Evolutionary conservation across 2,329 filamentous ascomycete genomes (phyloP).

Genomic region (Boeremia lycopersici): DNA sequence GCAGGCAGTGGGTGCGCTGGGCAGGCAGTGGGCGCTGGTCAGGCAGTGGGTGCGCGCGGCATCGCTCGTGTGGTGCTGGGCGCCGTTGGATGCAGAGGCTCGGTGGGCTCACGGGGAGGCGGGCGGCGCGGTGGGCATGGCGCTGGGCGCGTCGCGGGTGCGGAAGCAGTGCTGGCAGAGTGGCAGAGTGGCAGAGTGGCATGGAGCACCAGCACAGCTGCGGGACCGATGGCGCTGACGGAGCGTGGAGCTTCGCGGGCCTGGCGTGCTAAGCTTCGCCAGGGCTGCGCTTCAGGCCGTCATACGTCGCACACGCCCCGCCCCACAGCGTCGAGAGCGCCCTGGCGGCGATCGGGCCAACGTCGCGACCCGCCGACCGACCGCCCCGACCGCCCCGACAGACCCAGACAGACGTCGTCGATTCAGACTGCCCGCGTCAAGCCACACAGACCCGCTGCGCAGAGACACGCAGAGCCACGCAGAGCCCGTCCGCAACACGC

Average conservation of each 20-base stretch:
- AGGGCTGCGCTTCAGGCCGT: not conserved
- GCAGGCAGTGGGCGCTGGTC: not conserved
- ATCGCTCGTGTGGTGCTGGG: slow-evolving; percentile 5
- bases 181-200: not conserved
- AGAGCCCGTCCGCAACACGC: not conserved
- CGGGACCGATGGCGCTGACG: slow-evolving; percentile 18
- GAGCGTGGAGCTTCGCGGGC: not conserved
- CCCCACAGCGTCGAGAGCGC: not conserved
- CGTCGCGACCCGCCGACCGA: too few relatives aligned
- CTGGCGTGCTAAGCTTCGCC: not conserved
- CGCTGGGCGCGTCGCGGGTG: not conserved
- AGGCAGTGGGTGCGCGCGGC: not conserved
- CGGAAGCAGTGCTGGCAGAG: not conserved
- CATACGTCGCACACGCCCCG: slow-evolving; percentile 5
- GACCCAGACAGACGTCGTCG: too few relatives aligned
- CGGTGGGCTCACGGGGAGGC: not conserved
- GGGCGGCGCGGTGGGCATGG: not conserved
- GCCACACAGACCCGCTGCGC: slow-evolving; percentile 3
- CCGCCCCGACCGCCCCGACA: too few relatives aligned
- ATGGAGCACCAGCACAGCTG: not conserved
- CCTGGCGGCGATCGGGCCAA: slow-evolving; percentile 6
- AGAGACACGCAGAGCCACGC: not conserved
- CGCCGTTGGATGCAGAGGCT: too few relatives aligned
- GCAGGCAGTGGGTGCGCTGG: slow-evolving; percentile 3
- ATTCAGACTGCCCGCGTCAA: too few relatives aligned